phyloP scores from a whole-genome alignment of 2,329 filamentous ascomycete genomes.

The Penicillium sumatraense region DNA sequence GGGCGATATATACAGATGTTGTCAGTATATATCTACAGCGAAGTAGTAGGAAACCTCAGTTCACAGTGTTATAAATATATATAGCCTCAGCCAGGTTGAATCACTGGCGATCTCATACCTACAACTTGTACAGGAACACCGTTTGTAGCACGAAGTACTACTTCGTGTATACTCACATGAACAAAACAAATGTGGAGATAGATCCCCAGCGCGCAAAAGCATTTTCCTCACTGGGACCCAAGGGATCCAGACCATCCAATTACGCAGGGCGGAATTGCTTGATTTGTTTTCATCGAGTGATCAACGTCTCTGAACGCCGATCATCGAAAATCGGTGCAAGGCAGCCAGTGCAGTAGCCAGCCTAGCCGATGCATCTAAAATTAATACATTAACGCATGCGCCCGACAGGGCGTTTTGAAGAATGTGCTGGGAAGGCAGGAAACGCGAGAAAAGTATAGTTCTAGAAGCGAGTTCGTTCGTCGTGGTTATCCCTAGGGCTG shows the following conservation, averaged over 20 bases:
- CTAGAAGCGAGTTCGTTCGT: background rate
- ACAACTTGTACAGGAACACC: no score
- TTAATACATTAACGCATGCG: background rate
- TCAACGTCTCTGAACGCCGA: background rate
- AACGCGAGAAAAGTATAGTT: background rate
- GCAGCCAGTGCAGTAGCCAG: no score
- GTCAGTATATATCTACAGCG: no score
- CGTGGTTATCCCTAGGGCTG: background rate
- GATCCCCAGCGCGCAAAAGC: background rate
- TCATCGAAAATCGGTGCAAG: background rate
- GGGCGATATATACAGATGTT: no score
- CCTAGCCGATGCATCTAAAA: background rate
- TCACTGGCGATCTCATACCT: no score
- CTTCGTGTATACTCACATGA: no score
- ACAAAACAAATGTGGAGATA: background rate
- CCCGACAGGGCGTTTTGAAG: background rate
- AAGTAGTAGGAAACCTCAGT: no score
- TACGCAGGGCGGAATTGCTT: background rate
- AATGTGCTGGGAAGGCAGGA: background rate
- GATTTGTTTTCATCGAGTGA: background rate
- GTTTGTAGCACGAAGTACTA: no score
- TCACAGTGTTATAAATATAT: no score
- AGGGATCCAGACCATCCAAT: background rate
- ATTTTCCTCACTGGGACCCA: background rate
- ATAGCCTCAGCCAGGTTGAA: no score